phyloP scores from a whole-genome alignment of 2,329 filamentous ascomycete species.

The Curvularia eragrostidis region DNA sequence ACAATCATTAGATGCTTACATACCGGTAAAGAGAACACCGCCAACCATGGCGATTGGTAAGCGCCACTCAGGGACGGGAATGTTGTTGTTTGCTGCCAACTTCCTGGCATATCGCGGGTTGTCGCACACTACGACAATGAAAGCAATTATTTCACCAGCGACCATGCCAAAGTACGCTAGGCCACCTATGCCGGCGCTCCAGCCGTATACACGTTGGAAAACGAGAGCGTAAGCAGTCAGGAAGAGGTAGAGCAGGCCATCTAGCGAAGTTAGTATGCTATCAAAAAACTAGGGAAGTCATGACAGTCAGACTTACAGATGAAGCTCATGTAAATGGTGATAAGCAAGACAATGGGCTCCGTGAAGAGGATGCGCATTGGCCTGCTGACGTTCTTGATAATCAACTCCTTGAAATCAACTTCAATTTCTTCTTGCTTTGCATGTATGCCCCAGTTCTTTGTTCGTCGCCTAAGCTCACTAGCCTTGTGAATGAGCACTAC shows the following conservation, averaged over 20 bases:
- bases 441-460: slow-evolving; percentile 67
- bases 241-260: slow-evolving; percentile 79
- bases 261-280: slow-evolving; percentile 52
- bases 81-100: slow-evolving; percentile 55
- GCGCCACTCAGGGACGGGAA: slow-evolving; percentile 65
- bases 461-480: slow-evolving; percentile 60
- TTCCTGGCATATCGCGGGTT: slow-evolving; percentile 68
- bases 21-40: slow-evolving; percentile 53
- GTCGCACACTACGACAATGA: slow-evolving; percentile 66
- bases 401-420: slow-evolving; percentile 58
- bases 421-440: slow-evolving; percentile 64
- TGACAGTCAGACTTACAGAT: slow-evolving; percentile 36
- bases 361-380: slow-evolving; percentile 58
- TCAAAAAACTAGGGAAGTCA: background rate
- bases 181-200: slow-evolving; percentile 72
- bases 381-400: slow-evolving; percentile 61
- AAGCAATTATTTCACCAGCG: slow-evolving; percentile 72
- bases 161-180: slow-evolving; percentile 89
- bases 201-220: slow-evolving; percentile 73
- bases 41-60: slow-evolving; percentile 62
- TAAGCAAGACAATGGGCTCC: slow-evolving; percentile 58
- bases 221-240: slow-evolving; percentile 84
- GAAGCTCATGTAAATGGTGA: slow-evolving; percentile 56
- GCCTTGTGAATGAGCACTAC: slow-evolving; percentile 65
- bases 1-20: background rate